Conservation (phyloP, 192 early-diverging fungal species). For the Chytriomyces hyalinus region DNA sequence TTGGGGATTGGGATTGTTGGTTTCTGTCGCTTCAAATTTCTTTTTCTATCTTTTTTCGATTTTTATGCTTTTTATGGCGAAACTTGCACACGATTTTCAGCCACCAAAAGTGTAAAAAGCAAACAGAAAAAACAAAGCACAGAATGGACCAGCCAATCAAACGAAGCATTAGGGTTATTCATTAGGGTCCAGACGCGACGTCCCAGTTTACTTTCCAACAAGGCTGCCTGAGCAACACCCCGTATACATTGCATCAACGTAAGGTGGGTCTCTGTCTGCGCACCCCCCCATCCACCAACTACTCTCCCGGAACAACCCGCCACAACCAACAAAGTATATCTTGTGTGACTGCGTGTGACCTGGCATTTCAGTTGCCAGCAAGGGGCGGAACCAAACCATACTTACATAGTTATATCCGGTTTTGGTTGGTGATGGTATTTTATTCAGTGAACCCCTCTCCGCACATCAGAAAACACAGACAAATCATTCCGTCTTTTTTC, state of each 20-base stretch:
- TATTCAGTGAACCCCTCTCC: not conserved
- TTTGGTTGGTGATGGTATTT: not conserved
- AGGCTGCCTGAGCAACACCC: too few relatives aligned
- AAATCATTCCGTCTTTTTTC: slow-evolving; percentile 17
- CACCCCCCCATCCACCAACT: too few relatives aligned
- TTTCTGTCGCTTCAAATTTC: not conserved
- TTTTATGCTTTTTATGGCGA: not conserved
- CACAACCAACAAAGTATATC: too few relatives aligned
- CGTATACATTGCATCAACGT: too few relatives aligned
- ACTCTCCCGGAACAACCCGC: too few relatives aligned
- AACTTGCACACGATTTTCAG: not conserved
- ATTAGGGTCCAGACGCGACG: too few relatives aligned
- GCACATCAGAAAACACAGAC: not conserved
- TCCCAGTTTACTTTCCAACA: too few relatives aligned
- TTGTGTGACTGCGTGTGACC: too few relatives aligned
- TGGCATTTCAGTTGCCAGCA: too few relatives aligned
- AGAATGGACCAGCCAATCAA: too few relatives aligned
- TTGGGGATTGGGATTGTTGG: not conserved
- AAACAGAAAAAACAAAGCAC: not conserved
- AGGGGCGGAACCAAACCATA: not conserved
- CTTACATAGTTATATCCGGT: not conserved
- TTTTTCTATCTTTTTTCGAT: not conserved
- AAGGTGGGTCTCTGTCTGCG: too few relatives aligned
- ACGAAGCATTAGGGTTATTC: too few relatives aligned
- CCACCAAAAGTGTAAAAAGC: not conserved